Base-by-base conservation (phyloP, 164 flowering plant genomes). In the Macadamia integrifolia region DNA sequence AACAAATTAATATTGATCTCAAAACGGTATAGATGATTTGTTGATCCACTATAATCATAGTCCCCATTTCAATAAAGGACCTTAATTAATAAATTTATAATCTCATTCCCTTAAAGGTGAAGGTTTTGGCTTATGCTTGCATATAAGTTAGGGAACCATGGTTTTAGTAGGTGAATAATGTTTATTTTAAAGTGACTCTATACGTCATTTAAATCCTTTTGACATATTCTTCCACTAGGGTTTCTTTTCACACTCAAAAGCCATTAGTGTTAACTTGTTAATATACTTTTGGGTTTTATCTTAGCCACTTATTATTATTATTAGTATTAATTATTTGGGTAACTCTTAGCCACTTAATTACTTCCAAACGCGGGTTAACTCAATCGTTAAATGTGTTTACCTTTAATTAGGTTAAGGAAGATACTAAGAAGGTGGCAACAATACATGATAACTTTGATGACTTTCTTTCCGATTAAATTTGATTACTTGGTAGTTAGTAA, bases 161-260 rank as follows among this genome's bases (percentile, higher is more conserved):
- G 23, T 53, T 60, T 58, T 49, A 44, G 56, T 68, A 35, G 58
- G 64, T 68, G 58, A 58, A 67, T 42, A 61, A 23, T 23, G 23
- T 23, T 52, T 55, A 18, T 69, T 69, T 42, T 61, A 48, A 62
- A 49, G 72, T 69, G 67, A 55, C 56, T 14, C 43, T 63, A 58
- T 49, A 56, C 67, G 28, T 69, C 72, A 64, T 29, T 23, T 10
- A 42, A 40, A 42, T 40, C 57, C 15, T 8, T 28, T 32, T 65
- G 74, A 65, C 74, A 60, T 65, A 42, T 40, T 53, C 66, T 32
- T 60, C 64, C 69, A 71, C 65, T 65, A 7, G 3, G 29, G 2
- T 23, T 48, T 52, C 53, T 23, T 66, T 48, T 50, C 50, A 6
- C 23, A 48, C 17, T 15, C n/a, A 9, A 6, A 48, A 62, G 13